A percentile compares a stretch with the other conserved stretches of the same genome.
Evolutionary conservation across 345 rosid genomes (phyloP).

Genomic region (Mangifera indica): DNA sequence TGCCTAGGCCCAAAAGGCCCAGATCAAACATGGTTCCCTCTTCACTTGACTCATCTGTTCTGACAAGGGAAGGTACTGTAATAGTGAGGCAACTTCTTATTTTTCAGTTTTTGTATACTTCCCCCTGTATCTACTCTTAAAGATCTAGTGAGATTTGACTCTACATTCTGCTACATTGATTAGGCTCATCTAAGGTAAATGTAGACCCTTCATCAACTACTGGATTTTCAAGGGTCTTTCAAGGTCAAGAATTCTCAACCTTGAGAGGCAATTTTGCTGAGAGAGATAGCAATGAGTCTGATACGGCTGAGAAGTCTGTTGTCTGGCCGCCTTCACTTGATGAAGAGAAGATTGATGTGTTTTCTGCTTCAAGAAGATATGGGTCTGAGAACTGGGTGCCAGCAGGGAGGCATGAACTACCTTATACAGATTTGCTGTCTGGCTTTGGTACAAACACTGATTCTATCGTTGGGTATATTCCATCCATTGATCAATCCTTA

Average conservation of each 20-base stretch:
- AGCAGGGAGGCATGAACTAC: constrained; percentile 48
- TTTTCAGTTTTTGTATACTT: not conserved
- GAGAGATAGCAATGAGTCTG: constrained; percentile 51
- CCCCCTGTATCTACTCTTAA: not conserved
- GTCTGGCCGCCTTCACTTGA: constrained; percentile 53
- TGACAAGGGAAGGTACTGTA: constrained; percentile 57
- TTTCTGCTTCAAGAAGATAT: constrained; percentile 48
- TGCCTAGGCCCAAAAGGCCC: constrained; percentile 61
- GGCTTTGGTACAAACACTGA: constrained; percentile 51
- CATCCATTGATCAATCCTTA: constrained; percentile 39
- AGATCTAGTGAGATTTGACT: not conserved
- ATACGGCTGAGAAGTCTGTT: constrained; percentile 54
- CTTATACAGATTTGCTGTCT: constrained; percentile 61
- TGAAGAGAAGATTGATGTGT: constrained; percentile 53
- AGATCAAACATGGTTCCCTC: constrained; percentile 49
- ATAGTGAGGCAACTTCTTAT: not conserved
- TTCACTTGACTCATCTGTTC: constrained; percentile 61
- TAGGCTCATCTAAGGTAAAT: constrained; percentile 45
- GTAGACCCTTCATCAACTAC: constrained; percentile 55
- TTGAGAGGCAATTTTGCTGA: constrained; percentile 56
- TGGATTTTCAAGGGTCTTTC: constrained; percentile 71
- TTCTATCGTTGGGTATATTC: constrained; percentile 35
- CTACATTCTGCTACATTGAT: constrained; percentile 7
- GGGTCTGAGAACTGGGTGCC: constrained; percentile 52
- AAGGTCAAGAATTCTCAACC: constrained; percentile 76